Conservation (phyloP, 345 rosid genomes). For the Clarkia xantiana region DNA sequence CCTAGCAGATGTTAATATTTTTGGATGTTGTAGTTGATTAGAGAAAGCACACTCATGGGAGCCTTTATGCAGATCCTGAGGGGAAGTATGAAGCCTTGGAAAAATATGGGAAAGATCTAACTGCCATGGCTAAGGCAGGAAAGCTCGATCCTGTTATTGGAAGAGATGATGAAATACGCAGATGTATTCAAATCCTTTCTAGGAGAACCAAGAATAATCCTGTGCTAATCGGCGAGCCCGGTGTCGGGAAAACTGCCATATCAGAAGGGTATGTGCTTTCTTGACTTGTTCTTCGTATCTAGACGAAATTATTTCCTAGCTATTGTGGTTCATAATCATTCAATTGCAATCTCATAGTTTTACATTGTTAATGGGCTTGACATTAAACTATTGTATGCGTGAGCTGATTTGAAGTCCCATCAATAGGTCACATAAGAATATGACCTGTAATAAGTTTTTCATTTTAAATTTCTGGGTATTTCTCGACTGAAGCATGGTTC, state of each 20-base stretch:
- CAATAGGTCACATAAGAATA: too few relatives aligned
- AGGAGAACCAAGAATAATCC: constrained; percentile 99
- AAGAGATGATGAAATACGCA: constrained; percentile 96
- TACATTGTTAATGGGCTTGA: too few relatives aligned
- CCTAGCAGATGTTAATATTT: too few relatives aligned
- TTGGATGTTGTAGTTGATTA: too few relatives aligned
- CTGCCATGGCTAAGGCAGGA: constrained; percentile 94
- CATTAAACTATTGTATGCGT: too few relatives aligned
- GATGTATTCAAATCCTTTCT: constrained; percentile 95
- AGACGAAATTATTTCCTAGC: too few relatives aligned
- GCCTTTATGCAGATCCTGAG: constrained; percentile 62
- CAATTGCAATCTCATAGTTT: too few relatives aligned
- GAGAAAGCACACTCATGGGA: background rate
- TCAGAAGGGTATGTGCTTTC: constrained; percentile 71
- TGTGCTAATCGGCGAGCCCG: constrained; percentile 95
- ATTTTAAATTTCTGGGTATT: background rate
- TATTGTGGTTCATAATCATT: too few relatives aligned
- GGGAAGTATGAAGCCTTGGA: constrained; percentile 94
- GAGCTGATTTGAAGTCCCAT: too few relatives aligned
- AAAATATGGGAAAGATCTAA: constrained; percentile 92
- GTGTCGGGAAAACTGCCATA: constrained; percentile 98
- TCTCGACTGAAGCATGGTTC: background rate
- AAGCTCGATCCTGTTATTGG: constrained; percentile 98
- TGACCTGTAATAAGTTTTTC: background rate
- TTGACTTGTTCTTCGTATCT: too few relatives aligned